Base-by-base conservation (phyloP, 805 yeast species). In the Hermanozyma aechmeae region DNA sequence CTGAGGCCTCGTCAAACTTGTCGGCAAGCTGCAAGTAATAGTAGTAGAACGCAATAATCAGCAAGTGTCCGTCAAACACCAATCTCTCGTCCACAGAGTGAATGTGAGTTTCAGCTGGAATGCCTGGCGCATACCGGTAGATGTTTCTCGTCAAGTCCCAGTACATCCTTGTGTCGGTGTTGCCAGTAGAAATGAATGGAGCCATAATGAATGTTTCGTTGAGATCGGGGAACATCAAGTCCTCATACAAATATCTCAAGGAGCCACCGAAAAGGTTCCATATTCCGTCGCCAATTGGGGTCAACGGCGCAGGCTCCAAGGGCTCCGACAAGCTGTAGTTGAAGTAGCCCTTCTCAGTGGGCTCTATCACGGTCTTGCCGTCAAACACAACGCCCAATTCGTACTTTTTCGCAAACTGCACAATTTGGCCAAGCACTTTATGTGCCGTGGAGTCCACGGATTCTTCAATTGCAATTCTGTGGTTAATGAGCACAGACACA, bases 221-320 rank as follows among this genome's bases (percentile, higher is more conserved):
- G 12, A 24, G 11, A 2, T 15, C 32, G 2, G 50, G 51, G 38
- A 59, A 58, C 4, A 61, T 61, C 33, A 66, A 46, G 23, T 76
- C 77, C 48, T 78, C 83, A 44, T 71, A 72, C 27, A 80, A 65
- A 34, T 72, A 68, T 37, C 77, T 68, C 21, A 76, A 58, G 12
- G 78, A 65, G 9, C 89, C 89, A 0, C 79, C 68, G 31, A 80
- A 63, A 10, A 23, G 15, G 13, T 36, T 23, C 82, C 83, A 79
- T 10, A 61, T 51, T 1, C 53, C 56, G 22, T 61, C 66, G 18
- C 57, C 38, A 6, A 46, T 36, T 6, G 74, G 72, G 3, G 72
- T 50, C 6, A 54, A 46, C 3, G 71, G 72, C 1, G 74, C 67
- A n/a, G 69, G 63, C 16, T 57, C 64, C 16, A 69, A 43, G 1